Evolutionary conservation across 129 eudicot genomes (phyloP).

Genomic region (Centrapalus pauciflorus): DNA sequence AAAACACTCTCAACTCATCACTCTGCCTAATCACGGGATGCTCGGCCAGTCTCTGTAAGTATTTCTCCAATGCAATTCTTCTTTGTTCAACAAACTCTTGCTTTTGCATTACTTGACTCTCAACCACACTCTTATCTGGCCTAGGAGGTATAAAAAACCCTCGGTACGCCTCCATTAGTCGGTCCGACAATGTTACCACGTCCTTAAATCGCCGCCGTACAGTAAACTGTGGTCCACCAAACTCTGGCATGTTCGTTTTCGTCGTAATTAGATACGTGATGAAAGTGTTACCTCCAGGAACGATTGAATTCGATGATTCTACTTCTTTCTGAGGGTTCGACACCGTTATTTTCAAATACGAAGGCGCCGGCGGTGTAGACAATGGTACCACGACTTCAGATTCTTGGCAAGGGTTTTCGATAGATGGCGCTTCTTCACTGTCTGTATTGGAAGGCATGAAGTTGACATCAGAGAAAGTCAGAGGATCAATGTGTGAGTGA

Average conservation of each 20-base stretch:
- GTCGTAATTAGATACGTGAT: conserved; percentile 62
- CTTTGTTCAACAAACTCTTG: conserved; percentile 94
- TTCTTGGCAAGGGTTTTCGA: conserved; percentile 19
- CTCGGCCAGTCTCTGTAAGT: conserved; percentile 54
- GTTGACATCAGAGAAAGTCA: conserved; percentile 33
- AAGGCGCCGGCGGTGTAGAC: conserved; percentile 9
- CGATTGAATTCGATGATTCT: conserved; percentile 57
- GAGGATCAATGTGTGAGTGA: conserved; percentile 25
- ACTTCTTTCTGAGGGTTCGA: conserved; percentile 72
- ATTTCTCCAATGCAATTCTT: conserved; percentile 73
- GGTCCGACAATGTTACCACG: conserved; percentile 74
- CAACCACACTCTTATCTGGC: conserved; percentile 93
- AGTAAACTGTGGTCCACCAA: conserved; percentile 49
- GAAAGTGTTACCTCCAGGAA: conserved; percentile 68
- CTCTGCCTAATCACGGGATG: conserved; percentile 78
- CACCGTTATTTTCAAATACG: conserved; percentile 49
- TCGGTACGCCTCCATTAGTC: conserved; percentile 64
- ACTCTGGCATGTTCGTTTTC: conserved; percentile 57
- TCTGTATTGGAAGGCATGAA: conserved; percentile 25
- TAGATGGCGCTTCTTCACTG: background rate
- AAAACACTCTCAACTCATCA: conserved; percentile 88
- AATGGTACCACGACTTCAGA: background rate
- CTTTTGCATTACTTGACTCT: conserved; percentile 94
- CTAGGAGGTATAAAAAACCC: conserved; percentile 80
- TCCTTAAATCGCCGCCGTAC: conserved; percentile 83